phyloP scores from a whole-genome alignment of 192 early-diverging fungal species.

The Obelidium mucronatum region DNA sequence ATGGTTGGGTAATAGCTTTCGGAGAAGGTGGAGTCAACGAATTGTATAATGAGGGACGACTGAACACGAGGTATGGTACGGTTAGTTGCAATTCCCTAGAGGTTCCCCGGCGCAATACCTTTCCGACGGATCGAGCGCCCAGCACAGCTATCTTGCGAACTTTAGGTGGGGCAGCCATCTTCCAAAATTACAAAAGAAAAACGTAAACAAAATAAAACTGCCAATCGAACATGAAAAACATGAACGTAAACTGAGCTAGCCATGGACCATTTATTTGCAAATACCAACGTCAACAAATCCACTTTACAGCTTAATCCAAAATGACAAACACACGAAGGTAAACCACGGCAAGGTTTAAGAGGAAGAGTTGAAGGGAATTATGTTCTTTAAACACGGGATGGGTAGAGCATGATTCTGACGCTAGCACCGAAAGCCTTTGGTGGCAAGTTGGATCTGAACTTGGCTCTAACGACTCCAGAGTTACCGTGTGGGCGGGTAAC shows the following conservation, averaged over 20 bases:
- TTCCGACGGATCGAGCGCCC: constrained; percentile 80
- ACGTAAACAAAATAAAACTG: too few relatives aligned
- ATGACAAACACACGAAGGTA: too few relatives aligned
- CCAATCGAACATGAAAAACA: too few relatives aligned
- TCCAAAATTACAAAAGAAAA: too few relatives aligned
- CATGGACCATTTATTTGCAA: too few relatives aligned
- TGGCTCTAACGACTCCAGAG: constrained; percentile 95
- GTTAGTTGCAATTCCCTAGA: not conserved
- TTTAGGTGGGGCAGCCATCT: constrained; percentile 54
- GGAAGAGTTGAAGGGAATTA: constrained; percentile 19
- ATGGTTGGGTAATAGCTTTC: constrained; percentile 97
- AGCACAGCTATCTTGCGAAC: constrained; percentile 82
- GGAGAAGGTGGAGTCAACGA: constrained; percentile 89
- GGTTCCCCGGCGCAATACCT: constrained; percentile 1
- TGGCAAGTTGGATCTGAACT: constrained; percentile 97
- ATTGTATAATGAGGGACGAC: constrained; percentile 92
- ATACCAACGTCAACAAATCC: too few relatives aligned
- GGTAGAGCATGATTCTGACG: constrained; percentile 97
- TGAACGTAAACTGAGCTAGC: too few relatives aligned
- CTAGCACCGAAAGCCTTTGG: constrained; percentile 91
- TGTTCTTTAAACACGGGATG: constrained; percentile 78
- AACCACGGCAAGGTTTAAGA: not conserved
- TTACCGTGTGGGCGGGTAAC: constrained; percentile 95
- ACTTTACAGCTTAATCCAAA: too few relatives aligned
- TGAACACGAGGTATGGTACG: constrained; percentile 65